A percentile compares a stretch with the other conserved stretches of the same genome.
Conservation (phyloP, 352 stramenopile species). For the Globisporangium barbulae region DNA sequence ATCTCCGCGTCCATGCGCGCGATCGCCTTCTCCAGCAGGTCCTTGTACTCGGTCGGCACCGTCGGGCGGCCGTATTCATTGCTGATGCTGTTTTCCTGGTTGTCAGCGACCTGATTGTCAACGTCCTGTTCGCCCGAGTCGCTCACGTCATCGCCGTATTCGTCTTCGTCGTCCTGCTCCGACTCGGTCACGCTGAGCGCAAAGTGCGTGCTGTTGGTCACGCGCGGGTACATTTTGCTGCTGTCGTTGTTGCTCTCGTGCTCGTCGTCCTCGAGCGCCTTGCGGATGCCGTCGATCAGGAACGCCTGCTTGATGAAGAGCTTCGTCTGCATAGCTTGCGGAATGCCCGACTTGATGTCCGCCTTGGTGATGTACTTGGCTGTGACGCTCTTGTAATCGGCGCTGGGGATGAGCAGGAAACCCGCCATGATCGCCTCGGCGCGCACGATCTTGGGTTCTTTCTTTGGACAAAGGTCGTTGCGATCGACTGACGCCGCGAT, state of each 20-base stretch:
- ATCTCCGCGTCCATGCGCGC: constrained; percentile 54
- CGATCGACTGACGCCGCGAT: constrained; percentile 42
- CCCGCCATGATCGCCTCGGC: constrained; percentile 51
- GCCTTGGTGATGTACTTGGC: constrained; percentile 69
- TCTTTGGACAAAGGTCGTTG: constrained; percentile 33
- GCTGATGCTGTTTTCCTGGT: background rate
- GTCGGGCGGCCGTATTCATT: constrained; percentile 36
- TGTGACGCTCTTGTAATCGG: constrained; percentile 48
- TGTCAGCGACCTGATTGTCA: constrained; percentile 21
- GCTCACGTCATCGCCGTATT: constrained; percentile 7
- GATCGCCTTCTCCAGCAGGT: constrained; percentile 56
- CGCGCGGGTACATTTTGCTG: constrained; percentile 20
- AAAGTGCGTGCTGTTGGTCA: constrained; percentile 53
- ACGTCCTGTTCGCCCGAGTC: constrained; percentile 22
- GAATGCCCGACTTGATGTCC: constrained; percentile 59
- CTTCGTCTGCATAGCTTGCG: constrained; percentile 50
- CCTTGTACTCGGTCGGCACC: constrained; percentile 49
- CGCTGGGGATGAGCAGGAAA: constrained; percentile 60
- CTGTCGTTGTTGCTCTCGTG: constrained; percentile 9
- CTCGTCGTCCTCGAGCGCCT: constrained; percentile 51
- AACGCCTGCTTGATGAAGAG: constrained; percentile 73
- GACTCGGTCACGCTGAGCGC: constrained; percentile 39
- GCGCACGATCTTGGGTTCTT: constrained; percentile 50
- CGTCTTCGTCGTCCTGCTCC: constrained; percentile 38
- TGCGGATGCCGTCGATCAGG: constrained; percentile 54